These are phyloP conservation scores for Verticillium albo-atrum DNA, from an alignment of 2,329 filamentous ascomycete species.

Conservation along the genomic window DNA sequence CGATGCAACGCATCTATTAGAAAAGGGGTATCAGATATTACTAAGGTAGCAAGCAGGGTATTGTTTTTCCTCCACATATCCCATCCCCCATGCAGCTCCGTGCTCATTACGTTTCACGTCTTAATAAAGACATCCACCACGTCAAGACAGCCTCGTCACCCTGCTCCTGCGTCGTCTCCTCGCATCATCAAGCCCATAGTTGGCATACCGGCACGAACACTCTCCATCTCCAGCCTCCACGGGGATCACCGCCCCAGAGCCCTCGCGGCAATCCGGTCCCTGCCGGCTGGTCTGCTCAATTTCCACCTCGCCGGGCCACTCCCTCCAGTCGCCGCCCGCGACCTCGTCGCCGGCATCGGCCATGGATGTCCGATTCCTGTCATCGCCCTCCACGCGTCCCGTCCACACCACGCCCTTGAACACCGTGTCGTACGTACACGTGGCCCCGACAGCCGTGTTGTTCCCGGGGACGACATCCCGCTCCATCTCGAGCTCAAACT, in stretches of 20 bases:
- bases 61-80: background rate
- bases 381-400: slow-evolving; percentile 21
- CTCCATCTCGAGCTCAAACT: slow-evolving; percentile 49
- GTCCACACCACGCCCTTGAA: slow-evolving; percentile 59
- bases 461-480: slow-evolving; percentile 49
- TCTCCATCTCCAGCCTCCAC: slow-evolving; percentile 28
- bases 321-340: slow-evolving; percentile 21
- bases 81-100: background rate
- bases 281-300: slow-evolving; percentile 46
- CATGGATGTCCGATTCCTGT: slow-evolving; percentile 4
- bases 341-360: slow-evolving; percentile 13
- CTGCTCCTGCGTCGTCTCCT: background rate
- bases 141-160: background rate
- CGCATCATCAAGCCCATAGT: slow-evolving; percentile 17
- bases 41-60: too few species aligned
- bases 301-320: slow-evolving; percentile 57
- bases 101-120: background rate
- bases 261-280: slow-evolving; percentile 49
- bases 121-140: background rate
- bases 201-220: slow-evolving; percentile 35
- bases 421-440: slow-evolving; percentile 56
- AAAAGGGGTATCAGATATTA: background rate
- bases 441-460: slow-evolving; percentile 35
- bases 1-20: background rate
- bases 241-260: slow-evolving; percentile 28